Base-by-base conservation (phyloP, 1,284 basidiomycete genomes). In the Fomitopsis betulina region DNA sequence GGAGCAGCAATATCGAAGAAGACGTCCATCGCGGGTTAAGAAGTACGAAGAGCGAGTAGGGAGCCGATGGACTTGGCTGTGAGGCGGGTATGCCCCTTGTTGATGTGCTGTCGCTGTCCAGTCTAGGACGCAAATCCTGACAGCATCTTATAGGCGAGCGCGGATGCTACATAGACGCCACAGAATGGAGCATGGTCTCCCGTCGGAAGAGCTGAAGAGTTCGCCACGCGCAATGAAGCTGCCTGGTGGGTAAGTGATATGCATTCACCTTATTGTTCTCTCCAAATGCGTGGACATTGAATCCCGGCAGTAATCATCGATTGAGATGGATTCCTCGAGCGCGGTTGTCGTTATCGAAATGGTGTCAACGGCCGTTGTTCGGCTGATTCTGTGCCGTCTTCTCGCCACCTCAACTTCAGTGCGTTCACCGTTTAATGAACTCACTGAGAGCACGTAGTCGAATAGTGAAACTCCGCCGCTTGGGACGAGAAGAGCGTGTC, bases 1-100 rank as follows among this genome's bases (percentile, higher is more conserved):
- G 53, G 53, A 15, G 53, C 23, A 54, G 53, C 53, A 38, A 54
- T 40, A n/a, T 40, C 42, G 53, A 54, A 40, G 52, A 53, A 54
- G 53, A 40, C 30, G 40, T 54, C 53, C 53, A 54, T 54, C 38
- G 40, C 53, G 40, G 23, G 38, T 27, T 54, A 37, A n/a, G 30
- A 50, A 32, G 19, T 51, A 15, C 33, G 33, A 35, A 51, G 33
- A 37, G 32, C 21, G 49, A 8, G 32, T 33, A 6, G 49, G 21
- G 19, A 10, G 33, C 49, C 33, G 35, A 37, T 37, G 13, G 35
- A 12, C 35, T 37, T 4, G 35, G 19, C 32, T 15, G 49, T 23
- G 30, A 51, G 49, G 30, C n/a, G 10, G 12, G n/a, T 51, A 19
- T 37, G 25, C 32, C 32, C 33, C 49, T 51, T 21, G 47, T 15